Base-by-base conservation (phyloP, 306 rosid species). In the Ormosia semicastrata region DNA sequence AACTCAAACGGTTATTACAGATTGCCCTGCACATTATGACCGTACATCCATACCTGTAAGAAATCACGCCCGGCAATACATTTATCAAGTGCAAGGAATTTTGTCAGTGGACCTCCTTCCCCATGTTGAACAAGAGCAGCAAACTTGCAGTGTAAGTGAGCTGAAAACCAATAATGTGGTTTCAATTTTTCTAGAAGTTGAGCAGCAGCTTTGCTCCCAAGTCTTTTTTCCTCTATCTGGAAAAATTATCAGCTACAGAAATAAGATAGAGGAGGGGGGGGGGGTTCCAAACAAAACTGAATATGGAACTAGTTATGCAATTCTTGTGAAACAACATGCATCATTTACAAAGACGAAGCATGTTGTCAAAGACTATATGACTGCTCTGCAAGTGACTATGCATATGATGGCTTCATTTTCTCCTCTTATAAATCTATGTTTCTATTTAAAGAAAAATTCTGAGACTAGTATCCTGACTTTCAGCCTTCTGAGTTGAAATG, bases 51-150 rank as follows among this genome's bases (percentile, higher is more conserved):
- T 80, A 93, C 99, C 99, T 95, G 99, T 78, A 95, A 89, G 88
- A 95, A 95, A 64, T 89, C 89, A 50, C 87, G 92, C 39, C 92
- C 90, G 0, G 94, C 85, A 84, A 90, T 85, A 85, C 98, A 95
- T 86, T 95, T 93, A 79, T 95, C 99, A 44, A 95, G 98, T 46
- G 99, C 98, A 81, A 95, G 98, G 84, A 95, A 95, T 75, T 93
- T 93, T 62, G 99, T 95, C 77, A 88, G 52, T 1, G 92, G 92
- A 76, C 97, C 96, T 73, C 81, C 97, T 84, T 95, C 96, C 62
- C 93, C 98, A 39, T 95, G 98, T 81, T 93, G 99, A 87, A 95
- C 97, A 86, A 88, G 88, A 75, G 99, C 98, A 85, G 99, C 81
- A 87, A 95, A 93, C 82, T 90, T 95, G 90, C 98, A 95, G 78